These are phyloP conservation scores for Sporothrix sp. DNA, from an alignment of 2,329 filamentous ascomycete species.

Conservation along the genomic window DNA sequence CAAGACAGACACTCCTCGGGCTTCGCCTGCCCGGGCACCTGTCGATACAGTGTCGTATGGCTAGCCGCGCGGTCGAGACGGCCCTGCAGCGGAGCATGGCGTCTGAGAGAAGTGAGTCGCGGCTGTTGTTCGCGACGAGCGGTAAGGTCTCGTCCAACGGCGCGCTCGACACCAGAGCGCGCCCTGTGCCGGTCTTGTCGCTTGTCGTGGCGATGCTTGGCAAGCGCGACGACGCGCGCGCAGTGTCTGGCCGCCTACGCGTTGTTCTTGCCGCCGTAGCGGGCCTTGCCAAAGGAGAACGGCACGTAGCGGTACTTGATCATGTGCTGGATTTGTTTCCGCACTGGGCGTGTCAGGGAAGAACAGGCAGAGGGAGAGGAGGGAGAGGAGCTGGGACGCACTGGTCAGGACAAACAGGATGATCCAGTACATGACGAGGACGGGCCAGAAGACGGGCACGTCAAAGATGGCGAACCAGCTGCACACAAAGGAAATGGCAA, in stretches of 20 bases:
- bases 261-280: slow-evolving; percentile 58
- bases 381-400: slow-evolving; percentile 39
- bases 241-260: slow-evolving; percentile 6
- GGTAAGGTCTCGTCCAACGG: no score
- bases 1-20: neutral
- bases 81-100: no score
- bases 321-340: slow-evolving; percentile 99
- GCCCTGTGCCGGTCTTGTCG: no score
- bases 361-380: neutral
- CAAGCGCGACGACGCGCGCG: no score
- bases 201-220: no score
- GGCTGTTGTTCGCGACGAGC: no score
- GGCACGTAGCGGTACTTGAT: slow-evolving; percentile 99
- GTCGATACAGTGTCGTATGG: neutral
- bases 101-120: no score
- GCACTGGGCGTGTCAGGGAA: slow-evolving; percentile 50
- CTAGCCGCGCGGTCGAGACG: no score
- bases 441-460: slow-evolving; percentile 97
- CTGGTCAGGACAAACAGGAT: slow-evolving; percentile 93
- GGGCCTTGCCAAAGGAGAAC: slow-evolving; percentile 83
- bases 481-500: slow-evolving; percentile 74
- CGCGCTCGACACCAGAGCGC: no score
- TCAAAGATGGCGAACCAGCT: slow-evolving; percentile 93
- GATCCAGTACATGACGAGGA: slow-evolving; percentile 97
- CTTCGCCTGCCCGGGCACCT: neutral